Evolutionary conservation across 148 eudicot genomes (phyloP).

Genomic region (Pharnaceum exiguum): DNA sequence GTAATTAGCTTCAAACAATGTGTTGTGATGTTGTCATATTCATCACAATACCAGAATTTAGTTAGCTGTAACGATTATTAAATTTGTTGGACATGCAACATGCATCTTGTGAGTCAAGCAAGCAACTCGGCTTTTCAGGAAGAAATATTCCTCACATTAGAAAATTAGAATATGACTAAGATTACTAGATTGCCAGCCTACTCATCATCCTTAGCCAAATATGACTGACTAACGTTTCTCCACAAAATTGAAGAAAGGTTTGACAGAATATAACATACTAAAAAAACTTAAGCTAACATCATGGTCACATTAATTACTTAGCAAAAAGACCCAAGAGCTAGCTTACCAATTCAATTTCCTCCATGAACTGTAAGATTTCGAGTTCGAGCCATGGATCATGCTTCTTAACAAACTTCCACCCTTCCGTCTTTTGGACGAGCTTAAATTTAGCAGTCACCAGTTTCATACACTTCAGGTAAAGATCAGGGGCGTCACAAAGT

Average conservation of each 20-base stretch:
- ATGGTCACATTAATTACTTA: background rate
- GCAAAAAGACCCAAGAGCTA: background rate
- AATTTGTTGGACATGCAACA: no score
- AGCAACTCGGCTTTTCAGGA: no score
- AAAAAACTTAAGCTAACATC: background rate
- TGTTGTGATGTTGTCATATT: no score
- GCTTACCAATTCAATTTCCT: constrained; percentile 73
- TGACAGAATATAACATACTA: no score
- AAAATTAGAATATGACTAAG: no score
- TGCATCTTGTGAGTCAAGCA: no score
- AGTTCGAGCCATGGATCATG: constrained; percentile 87
- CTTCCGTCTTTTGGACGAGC: constrained; percentile 72
- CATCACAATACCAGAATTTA: no score
- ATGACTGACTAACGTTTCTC: background rate
- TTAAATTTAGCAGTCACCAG: constrained; percentile 44
- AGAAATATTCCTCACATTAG: no score
- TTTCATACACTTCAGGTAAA: constrained; percentile 69
- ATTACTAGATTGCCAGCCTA: no score
- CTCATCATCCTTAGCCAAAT: background rate
- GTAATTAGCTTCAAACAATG: no score
- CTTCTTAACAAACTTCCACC: constrained; percentile 68
- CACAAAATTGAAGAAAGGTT: background rate
- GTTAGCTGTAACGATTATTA: no score
- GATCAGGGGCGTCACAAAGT: constrained; percentile 86
- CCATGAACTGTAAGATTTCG: constrained; percentile 81